Base-by-base conservation (phyloP, 2,329 filamentous ascomycete genomes). In the Exophiala spinifera region DNA sequence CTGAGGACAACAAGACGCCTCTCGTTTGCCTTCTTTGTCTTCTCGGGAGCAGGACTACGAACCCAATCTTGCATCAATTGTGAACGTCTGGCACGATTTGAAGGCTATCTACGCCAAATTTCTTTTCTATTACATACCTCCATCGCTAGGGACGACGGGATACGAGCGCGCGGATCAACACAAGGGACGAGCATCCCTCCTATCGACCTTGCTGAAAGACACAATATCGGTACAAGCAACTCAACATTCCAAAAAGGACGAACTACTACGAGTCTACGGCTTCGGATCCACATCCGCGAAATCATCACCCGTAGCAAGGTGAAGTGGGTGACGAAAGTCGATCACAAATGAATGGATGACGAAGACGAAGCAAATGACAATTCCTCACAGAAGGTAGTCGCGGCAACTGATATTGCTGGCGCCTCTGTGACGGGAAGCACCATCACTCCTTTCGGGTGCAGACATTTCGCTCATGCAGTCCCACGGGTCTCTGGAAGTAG, bases 251-350 rank as follows among this genome's bases (percentile, higher is more conserved):
- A 11, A 31, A 20, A 21, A 14, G 40, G 17, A 43, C n/a, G n/a
- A n/a, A n/a, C n/a, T 43, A 11, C 5, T 19, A 42, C 34, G n/a
- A n/a, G n/a, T n/a, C 34, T 39, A 21, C 40, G 17, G 11, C 36
- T 19, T 39, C 17, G n/a, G 17, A 15, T 6, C 10, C 14, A 19
- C 14, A 39, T n/a, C 36, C 17, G 36, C n/a, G n/a, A n/a, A n/a
- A 15, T 13, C 13, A n/a, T 28, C 47, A 23, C 37, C 42, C 37
- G 47, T 49, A 49, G 47, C 47, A 49, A 49, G 42, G 47, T 33
- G 47, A 17, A 31, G 21, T 37, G 13, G 14, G 3, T 28, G 10
- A 31, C n/a, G 20, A 34, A 17, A 31, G 21, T 10, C 15, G 15
- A 15, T 34, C 13, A 34, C 45, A 31, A 48, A 31, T 6, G 28